These are phyloP conservation scores for Takakia lepidozioides DNA, from an alignment of 225 moss, liverwort and hornwort genomes.

Conservation along the genomic window DNA sequence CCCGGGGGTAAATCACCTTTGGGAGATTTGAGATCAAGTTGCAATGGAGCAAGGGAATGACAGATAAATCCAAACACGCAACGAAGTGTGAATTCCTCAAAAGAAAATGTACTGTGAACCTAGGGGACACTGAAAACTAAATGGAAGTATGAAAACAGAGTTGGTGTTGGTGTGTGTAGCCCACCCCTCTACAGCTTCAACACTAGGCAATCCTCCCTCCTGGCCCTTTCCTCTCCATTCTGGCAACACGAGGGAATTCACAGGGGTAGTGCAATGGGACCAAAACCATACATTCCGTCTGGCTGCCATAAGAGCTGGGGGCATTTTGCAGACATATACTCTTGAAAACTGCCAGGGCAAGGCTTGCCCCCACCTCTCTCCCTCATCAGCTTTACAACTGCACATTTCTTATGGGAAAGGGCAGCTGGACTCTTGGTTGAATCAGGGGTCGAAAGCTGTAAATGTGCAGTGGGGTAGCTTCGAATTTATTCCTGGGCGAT, in stretches of 20 bases:
- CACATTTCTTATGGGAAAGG: constrained; percentile 12
- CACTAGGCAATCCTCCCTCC: background rate
- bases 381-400: constrained; percentile 20
- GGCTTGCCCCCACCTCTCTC: constrained; percentile 16
- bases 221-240: constrained; percentile 5
- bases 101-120: too few species aligned
- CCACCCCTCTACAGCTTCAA: constrained; percentile 1
- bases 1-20: too few species aligned
- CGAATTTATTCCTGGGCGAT: constrained; percentile 25
- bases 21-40: background rate
- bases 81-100: too few species aligned
- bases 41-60: too few species aligned
- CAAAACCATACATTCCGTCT: constrained; percentile 22
- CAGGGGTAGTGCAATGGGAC: constrained; percentile 32
- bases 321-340: constrained; percentile 24
- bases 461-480: constrained; percentile 31
- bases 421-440: background rate
- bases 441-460: constrained; percentile 8
- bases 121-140: too few species aligned
- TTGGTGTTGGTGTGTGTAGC: constrained; percentile 11
- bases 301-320: constrained; percentile 16
- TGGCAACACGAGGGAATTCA: constrained; percentile 3
- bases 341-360: constrained; percentile 13
- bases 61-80: too few species aligned
- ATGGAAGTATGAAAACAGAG: constrained; percentile 12